Conservation (phyloP, 2,329 filamentous ascomycete genomes). For the Colletotrichum gloeosporioides region DNA sequence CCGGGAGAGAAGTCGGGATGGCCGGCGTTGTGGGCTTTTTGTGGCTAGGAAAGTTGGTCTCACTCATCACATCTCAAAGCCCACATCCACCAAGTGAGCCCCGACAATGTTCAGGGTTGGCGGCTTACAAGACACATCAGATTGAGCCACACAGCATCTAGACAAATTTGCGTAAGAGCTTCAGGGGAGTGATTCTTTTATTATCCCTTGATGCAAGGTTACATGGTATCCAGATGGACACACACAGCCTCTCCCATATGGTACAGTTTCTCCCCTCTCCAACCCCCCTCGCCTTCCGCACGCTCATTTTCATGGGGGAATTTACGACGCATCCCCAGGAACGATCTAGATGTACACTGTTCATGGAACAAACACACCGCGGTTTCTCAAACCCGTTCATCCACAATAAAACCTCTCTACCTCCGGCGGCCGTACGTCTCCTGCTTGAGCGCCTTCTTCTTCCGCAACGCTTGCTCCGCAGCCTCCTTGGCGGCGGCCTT, state of each 20-base stretch:
- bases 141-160: no score
- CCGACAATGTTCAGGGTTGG: no score
- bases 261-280: slow-evolving; percentile 1
- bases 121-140: background rate
- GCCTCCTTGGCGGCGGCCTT: slow-evolving; percentile 33
- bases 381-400: slow-evolving; percentile 27
- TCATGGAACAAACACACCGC: slow-evolving; percentile 18
- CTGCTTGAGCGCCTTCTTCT: slow-evolving; percentile 31
- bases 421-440: slow-evolving; percentile 42
- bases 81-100: no score
- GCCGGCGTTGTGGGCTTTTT: no score
- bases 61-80: background rate
- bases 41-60: no score
- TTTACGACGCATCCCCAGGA: background rate
- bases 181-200: background rate
- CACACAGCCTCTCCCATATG: background rate
- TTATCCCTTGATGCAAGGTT: background rate
- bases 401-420: slow-evolving; percentile 17
- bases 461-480: slow-evolving; percentile 32
- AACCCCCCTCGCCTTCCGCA: slow-evolving; percentile 16
- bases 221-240: background rate
- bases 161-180: background rate
- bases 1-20: accelerated
- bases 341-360: slow-evolving; percentile 8
- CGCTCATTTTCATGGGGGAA: background rate